Evolutionary conservation across 2,329 filamentous ascomycete genomes (phyloP), one percentile per base, ranked within the genome.

Genomic region (Talaromyces sp.): DNA sequence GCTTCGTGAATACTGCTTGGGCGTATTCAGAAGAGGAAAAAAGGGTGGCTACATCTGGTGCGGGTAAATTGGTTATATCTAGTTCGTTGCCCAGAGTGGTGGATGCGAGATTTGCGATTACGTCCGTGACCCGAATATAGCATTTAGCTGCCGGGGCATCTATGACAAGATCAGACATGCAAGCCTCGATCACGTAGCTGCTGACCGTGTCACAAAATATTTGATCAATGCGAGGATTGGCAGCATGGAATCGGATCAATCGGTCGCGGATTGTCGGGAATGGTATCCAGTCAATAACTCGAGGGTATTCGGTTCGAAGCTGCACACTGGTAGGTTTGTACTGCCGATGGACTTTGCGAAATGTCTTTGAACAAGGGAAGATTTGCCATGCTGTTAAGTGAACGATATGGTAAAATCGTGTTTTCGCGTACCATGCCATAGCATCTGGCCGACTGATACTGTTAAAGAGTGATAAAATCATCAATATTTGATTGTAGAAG

Each of bases 381-480:
- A 56, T 40, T 53, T 56, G 54, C 54, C 54, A 56, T 9, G 51
- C 47, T 9, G 54, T 56, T 11, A 56, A 33, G 35, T 56, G 47
- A 29, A 56, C 54, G 19, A 56, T 56, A 19, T 56, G 54, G 19
- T 56, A 51, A 17, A 56, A 56, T 42, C 54, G 35, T n/a, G 54
- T 56, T 49, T 54, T 53, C 5, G 54, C 54, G 30, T 56, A 56
- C 54, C 54, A 56, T 27, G 37, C 42, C 54, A 56, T 56, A 9
- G 47, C 54, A 24, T 53, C 54, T 16, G 54, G 54, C 22, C 54
- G 51, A 4, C 46, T 56, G 16, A 56, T 43, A 11, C 54, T 56
- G 20, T 56, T 56, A 30, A 56, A 56, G 3, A 56, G 36, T n/a
- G 47, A 43, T 8, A 56, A 27, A 3, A 56, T 39, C 43, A 50